Conservation (phyloP, 1,284 basidiomycete species). For the Trichosporon faecale region DNA sequence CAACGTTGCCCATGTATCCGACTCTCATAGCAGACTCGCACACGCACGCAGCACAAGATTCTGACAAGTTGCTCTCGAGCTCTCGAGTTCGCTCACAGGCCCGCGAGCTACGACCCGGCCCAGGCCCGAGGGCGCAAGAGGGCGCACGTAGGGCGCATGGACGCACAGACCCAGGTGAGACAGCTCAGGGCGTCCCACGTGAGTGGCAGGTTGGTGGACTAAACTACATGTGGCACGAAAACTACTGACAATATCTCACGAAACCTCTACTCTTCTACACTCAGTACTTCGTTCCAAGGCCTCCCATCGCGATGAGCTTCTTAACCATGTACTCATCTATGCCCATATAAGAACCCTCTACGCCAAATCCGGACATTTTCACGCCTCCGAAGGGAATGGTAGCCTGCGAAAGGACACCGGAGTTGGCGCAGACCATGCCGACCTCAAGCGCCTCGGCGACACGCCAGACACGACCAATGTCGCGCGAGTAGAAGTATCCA, state of each 20-base stretch:
- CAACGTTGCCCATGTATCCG: not conserved
- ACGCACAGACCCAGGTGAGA: not conserved
- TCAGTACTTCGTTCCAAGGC: conserved; percentile 26
- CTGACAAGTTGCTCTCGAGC: not conserved
- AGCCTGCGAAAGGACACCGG: conserved; percentile 72
- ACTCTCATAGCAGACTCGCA: not conserved
- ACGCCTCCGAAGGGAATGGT: conserved; percentile 82
- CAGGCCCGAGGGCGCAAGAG: not conserved
- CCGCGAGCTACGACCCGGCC: not conserved
- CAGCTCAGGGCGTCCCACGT: not conserved
- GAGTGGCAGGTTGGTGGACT: not conserved
- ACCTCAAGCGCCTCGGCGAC: conserved; percentile 89
- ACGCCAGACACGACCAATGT: conserved; percentile 81
- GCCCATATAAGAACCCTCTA: conserved; percentile 48
- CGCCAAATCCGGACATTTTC: conserved; percentile 53
- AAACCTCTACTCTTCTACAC: not conserved
- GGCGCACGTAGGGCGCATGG: not conserved
- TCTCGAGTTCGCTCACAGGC: too few species aligned
- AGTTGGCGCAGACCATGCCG: conserved; percentile 78
- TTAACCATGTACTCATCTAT: conserved; percentile 48
- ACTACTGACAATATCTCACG: not conserved
- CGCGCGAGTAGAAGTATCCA: conserved; percentile 85
- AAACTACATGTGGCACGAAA: not conserved
- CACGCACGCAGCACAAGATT: not conserved
- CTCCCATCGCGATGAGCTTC: conserved; percentile 23